Conservation (phyloP, 116 monocot species). For the Dioscorea cayenensis region DNA sequence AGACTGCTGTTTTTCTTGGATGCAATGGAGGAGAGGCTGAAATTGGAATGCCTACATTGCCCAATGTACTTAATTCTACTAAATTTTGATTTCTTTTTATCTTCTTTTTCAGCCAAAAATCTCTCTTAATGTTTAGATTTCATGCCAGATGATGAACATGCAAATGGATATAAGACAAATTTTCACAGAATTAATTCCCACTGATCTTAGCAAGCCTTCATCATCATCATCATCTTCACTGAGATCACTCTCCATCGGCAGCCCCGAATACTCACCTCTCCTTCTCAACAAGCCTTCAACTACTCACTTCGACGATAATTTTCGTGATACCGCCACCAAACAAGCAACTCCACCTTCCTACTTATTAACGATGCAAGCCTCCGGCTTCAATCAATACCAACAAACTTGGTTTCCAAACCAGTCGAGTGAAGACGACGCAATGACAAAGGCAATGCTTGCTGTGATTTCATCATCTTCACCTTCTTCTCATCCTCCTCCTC, state of each 20-base stretch:
- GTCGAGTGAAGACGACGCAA: slow-evolving; percentile 34
- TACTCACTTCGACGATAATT: not conserved
- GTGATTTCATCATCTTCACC: slow-evolving; percentile 43
- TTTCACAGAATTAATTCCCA: slow-evolving; percentile 15
- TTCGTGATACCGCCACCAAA: not conserved
- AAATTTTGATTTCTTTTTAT: not conserved
- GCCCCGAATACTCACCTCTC: slow-evolving; percentile 39
- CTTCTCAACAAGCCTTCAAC: not conserved
- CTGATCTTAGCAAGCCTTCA: slow-evolving; percentile 19
- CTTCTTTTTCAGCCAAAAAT: not conserved
- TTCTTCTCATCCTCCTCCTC: not conserved
- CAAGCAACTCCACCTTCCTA: slow-evolving; percentile 4
- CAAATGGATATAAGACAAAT: slow-evolving; percentile 19
- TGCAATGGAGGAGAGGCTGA: slow-evolving; percentile 62
- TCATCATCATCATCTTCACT: slow-evolving; percentile 64
- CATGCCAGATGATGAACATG: slow-evolving; percentile 2
- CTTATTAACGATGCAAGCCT: not conserved
- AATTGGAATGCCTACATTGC: slow-evolving; percentile 31
- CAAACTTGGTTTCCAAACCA: slow-evolving; percentile 19
- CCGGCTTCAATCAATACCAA: not conserved
- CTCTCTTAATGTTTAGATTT: not conserved
- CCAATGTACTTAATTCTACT: slow-evolving; percentile 7
- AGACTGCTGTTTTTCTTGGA: slow-evolving; percentile 59
- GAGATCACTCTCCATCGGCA: slow-evolving; percentile 36
- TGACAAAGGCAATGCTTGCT: slow-evolving; percentile 55